Conservation (phyloP, 176 grass and related monocot genomes). For the Tillandsia fasciculata region DNA sequence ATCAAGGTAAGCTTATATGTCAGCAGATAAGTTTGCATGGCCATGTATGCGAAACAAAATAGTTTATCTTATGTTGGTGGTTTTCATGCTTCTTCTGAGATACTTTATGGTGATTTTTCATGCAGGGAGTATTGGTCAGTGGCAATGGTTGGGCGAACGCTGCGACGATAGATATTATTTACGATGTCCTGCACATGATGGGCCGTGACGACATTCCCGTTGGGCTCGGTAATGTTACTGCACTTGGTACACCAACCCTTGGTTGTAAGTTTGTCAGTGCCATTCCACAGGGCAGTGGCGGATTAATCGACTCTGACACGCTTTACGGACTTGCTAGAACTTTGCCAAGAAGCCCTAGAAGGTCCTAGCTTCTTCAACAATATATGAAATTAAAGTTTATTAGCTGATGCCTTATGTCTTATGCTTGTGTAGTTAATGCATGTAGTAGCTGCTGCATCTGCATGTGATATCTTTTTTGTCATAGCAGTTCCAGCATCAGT, state of each 20-base stretch:
- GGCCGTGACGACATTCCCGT: conserved; percentile 84
- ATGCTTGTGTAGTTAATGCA: not conserved
- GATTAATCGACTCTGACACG: conserved; percentile 74
- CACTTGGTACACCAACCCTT: conserved; percentile 44
- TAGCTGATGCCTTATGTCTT: not conserved
- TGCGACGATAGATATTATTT: conserved; percentile 71
- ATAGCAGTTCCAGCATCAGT: not conserved
- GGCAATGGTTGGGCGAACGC: conserved; percentile 73
- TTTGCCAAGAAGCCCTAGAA: conserved; percentile 81
- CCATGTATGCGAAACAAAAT: too few species aligned
- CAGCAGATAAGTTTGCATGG: not conserved
- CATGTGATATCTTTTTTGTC: not conserved
- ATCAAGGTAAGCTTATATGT: conserved; percentile 41
- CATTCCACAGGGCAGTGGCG: conserved; percentile 68
- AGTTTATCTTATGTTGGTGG: too few species aligned
- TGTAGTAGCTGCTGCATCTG: not conserved
- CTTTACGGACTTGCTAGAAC: conserved; percentile 60
- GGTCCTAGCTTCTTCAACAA: conserved; percentile 35
- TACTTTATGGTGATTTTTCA: not conserved
- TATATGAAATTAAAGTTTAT: not conserved
- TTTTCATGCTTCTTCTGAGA: not conserved
- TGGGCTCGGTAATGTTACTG: conserved; percentile 60
- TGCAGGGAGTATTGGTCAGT: conserved; percentile 62
- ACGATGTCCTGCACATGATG: conserved; percentile 89
- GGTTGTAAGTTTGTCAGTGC: conserved; percentile 57